Evolutionary conservation across 176 grass and related monocot species (phyloP).

Genomic region (Paspalum notatum): DNA sequence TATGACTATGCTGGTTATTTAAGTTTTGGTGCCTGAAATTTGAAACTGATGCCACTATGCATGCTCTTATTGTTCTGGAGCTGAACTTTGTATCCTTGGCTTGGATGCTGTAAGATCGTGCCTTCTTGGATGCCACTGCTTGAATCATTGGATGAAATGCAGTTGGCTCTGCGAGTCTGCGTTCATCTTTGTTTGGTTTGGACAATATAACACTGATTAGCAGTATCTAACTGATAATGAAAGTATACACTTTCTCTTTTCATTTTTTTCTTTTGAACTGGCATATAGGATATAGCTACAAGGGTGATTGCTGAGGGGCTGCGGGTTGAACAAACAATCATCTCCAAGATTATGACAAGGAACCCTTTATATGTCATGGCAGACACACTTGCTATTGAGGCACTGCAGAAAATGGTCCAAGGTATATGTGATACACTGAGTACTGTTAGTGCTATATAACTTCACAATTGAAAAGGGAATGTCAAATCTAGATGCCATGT

Average conservation of each 20-base stretch:
- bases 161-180: not conserved
- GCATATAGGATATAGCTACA: constrained; percentile 78
- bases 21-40: not conserved
- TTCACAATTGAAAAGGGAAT: constrained; percentile 11
- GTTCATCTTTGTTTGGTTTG: not conserved
- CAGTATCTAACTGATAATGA: not conserved
- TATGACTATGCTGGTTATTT: not conserved
- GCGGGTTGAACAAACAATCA: constrained; percentile 76
- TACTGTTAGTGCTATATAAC: constrained; percentile 11
- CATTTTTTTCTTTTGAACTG: constrained; percentile 17
- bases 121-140: not conserved
- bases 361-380: constrained; percentile 70
- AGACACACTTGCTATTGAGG: constrained; percentile 82
- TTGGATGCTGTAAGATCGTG: not conserved
- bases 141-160: not conserved
- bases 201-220: not conserved
- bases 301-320: constrained; percentile 86
- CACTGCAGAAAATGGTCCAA: constrained; percentile 96
- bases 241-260: not conserved
- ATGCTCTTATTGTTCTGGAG: not conserved
- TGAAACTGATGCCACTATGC: not conserved
- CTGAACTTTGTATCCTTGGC: not conserved
- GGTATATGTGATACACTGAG: constrained; percentile 41
- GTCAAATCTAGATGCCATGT: not conserved
- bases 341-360: constrained; percentile 97